Evolutionary conservation across 1,284 basidiomycete genomes (phyloP).

Genomic region (Phlebopus sp.): DNA sequence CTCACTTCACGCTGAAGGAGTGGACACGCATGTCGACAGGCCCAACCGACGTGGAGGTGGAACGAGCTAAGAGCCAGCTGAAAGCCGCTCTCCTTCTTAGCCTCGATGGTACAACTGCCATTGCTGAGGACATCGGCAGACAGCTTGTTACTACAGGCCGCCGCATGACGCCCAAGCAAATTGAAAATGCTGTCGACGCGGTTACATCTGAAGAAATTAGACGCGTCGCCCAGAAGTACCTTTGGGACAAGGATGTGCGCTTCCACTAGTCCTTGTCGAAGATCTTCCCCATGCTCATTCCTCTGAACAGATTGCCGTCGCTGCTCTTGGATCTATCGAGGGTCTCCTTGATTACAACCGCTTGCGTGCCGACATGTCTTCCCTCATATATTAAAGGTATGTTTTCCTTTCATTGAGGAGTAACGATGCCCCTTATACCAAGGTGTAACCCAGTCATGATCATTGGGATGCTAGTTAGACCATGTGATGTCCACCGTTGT

Average conservation of each 20-base stretch:
- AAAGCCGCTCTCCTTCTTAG: conserved; percentile 91
- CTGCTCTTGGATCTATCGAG: conserved; percentile 83
- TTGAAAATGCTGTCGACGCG: conserved; percentile 89
- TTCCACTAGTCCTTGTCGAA: conserved; percentile 10
- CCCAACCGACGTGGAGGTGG: conserved; percentile 85
- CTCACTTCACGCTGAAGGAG: conserved; percentile 94
- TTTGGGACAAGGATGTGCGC: conserved; percentile 93
- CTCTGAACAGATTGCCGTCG: conserved; percentile 64
- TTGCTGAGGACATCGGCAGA: conserved; percentile 97
- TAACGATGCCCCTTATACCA: not conserved
- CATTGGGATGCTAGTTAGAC: conserved; percentile 19
- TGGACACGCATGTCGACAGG: conserved; percentile 95
- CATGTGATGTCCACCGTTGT: conserved; percentile 15
- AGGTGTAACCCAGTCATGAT: not conserved
- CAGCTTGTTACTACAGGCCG: conserved; percentile 94
- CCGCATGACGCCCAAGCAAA: conserved; percentile 89
- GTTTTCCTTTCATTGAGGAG: not conserved
- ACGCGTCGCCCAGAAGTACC: conserved; percentile 92
- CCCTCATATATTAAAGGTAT: conserved; percentile 59
- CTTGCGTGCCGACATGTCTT: conserved; percentile 78
- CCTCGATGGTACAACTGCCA: conserved; percentile 92
- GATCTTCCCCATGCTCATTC: conserved; percentile 11
- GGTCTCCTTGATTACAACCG: conserved; percentile 87
- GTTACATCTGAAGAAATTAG: conserved; percentile 90
- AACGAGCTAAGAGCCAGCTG: conserved; percentile 96